Percentiles rank a stretch among this genome's conserved stretches.
Conservation (phyloP, 2,329 filamentous ascomycete species). For the Macrophomina pseudophaseolina region DNA sequence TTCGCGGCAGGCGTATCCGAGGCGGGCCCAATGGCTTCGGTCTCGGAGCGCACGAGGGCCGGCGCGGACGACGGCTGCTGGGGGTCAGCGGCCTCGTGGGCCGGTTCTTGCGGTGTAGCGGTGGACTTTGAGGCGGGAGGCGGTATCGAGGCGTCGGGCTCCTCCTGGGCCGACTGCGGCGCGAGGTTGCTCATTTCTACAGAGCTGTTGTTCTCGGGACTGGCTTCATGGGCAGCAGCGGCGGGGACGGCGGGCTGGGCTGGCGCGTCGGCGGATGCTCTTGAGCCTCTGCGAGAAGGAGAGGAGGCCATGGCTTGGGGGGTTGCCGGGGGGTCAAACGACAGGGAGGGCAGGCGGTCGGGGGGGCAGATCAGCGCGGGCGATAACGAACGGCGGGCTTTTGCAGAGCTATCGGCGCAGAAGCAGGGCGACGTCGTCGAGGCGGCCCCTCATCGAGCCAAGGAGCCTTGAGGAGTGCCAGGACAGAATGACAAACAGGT, state of each 20-base stretch:
- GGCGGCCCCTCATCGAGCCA: constrained; percentile 20
- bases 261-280: constrained; percentile 23
- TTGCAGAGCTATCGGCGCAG: constrained; percentile 11
- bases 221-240: constrained; percentile 23
- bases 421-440: constrained; percentile 14
- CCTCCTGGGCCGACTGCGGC: constrained; percentile 19
- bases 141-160: constrained; percentile 26
- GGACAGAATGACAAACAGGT: constrained; percentile 14
- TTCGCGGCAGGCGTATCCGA: constrained; percentile 49
- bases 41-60: constrained; percentile 45
- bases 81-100: neutral
- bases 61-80: constrained; percentile 28
- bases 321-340: constrained; percentile 8
- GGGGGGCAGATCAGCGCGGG: constrained; percentile 21
- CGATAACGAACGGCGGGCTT: constrained; percentile 18
- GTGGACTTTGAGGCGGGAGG: constrained; percentile 15
- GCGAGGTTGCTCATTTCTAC: constrained; percentile 25
- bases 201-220: constrained; percentile 2
- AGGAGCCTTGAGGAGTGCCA: constrained; percentile 9
- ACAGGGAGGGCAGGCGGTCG: constrained; percentile 24
- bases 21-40: constrained; percentile 55
- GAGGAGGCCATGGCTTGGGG: constrained; percentile 27
- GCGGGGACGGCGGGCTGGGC: constrained; percentile 17
- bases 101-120: constrained; percentile 4
- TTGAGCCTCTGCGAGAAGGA: constrained; percentile 26